phyloP scores from a whole-genome alignment of 2,329 filamentous ascomycete genomes.

The Purpureocillium lavendulum region DNA sequence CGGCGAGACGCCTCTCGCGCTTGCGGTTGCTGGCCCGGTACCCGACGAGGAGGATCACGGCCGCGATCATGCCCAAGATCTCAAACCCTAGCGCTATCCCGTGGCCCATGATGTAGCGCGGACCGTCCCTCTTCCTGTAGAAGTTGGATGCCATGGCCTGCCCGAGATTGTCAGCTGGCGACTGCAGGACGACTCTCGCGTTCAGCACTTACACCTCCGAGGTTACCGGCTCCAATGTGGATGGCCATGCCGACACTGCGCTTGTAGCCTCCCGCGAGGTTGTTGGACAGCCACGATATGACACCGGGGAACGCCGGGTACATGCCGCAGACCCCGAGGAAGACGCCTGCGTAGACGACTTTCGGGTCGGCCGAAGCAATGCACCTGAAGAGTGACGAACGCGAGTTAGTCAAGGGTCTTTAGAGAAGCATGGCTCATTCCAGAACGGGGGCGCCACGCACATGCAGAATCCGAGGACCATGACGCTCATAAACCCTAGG shows the following conservation, averaged over 20 bases:
- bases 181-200: no score
- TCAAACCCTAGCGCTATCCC: constrained; percentile 43
- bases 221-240: constrained; percentile 53
- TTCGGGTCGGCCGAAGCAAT: constrained; percentile 47
- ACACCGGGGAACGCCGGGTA: constrained; percentile 74
- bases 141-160: constrained; percentile 65
- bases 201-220: constrained; percentile 34
- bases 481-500: constrained; percentile 40
- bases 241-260: constrained; percentile 56
- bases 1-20: constrained; percentile 29
- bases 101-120: constrained; percentile 42
- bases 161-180: no score
- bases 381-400: constrained; percentile 34
- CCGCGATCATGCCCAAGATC: constrained; percentile 32
- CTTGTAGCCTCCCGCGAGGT: constrained; percentile 61
- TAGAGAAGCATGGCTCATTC: constrained; percentile 9
- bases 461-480: constrained; percentile 50
- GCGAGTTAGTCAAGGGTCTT: no score
- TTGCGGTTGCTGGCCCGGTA: constrained; percentile 53
- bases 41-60: constrained; percentile 32
- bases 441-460: no score
- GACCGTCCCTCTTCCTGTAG: constrained; percentile 45
- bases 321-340: constrained; percentile 68
- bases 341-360: constrained; percentile 66
- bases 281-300: constrained; percentile 73